Conservation (phyloP, 2,329 filamentous ascomycete genomes). For the Metarhizium humberi region DNA sequence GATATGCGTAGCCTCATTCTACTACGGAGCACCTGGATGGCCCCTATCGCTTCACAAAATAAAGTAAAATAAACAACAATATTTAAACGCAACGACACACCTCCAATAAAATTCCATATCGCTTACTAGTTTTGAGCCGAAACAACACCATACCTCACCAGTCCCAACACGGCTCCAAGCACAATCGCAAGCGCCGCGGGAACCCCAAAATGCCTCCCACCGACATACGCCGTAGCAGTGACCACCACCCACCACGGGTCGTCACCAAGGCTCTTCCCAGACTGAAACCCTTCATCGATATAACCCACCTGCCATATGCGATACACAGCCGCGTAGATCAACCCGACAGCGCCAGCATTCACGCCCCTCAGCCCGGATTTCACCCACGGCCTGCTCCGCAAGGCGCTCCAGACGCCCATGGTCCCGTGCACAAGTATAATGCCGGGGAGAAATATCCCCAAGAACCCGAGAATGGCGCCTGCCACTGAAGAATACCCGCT, state of each 20-base stretch:
- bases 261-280: conserved; percentile 42
- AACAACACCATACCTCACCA: conserved; percentile 22
- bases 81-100: too few species aligned
- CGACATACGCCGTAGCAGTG: conserved; percentile 31
- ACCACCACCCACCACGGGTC: conserved; percentile 59
- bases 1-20: too few species aligned
- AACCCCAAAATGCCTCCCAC: conserved; percentile 16
- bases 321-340: conserved; percentile 57
- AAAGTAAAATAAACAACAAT: too few species aligned
- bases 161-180: conserved; percentile 23
- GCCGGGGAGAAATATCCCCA: conserved; percentile 45
- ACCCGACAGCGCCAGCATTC: conserved; percentile 50
- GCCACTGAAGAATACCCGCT: conserved; percentile 15
- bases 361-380: conserved; percentile 42
- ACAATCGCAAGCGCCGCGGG: conserved; percentile 21
- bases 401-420: conserved; percentile 27
- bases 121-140: background rate
- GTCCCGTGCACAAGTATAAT: conserved; percentile 38
- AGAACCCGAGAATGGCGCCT: conserved; percentile 41
- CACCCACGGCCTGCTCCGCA: conserved; percentile 33
- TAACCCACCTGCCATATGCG: conserved; percentile 54
- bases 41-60: too few species aligned
- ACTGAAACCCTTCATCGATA: conserved; percentile 36
- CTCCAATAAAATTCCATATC: too few species aligned
- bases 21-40: too few species aligned